Percentiles rank a stretch among this genome's conserved stretches.
Conservation (phyloP, 2,329 filamentous ascomycete species). For the Venturia effusa region DNA sequence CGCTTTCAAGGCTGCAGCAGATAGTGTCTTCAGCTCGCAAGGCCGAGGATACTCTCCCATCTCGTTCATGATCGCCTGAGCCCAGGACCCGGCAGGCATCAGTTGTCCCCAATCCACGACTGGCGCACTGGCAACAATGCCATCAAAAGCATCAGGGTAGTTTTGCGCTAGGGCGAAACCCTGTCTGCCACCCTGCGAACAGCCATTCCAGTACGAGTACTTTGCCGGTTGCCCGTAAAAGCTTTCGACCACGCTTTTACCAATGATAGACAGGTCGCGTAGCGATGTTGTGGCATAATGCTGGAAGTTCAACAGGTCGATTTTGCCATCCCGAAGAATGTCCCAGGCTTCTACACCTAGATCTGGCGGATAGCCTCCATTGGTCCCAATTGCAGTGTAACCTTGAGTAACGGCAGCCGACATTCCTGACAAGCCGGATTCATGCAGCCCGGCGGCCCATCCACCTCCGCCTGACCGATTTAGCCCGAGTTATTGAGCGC, state of each 20-base stretch:
- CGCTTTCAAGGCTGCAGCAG: slow-evolving; percentile 13
- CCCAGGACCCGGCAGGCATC: slow-evolving; percentile 11
- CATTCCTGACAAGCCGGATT: slow-evolving; percentile 15
- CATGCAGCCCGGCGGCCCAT: slow-evolving; percentile 20
- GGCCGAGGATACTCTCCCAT: slow-evolving; percentile 7
- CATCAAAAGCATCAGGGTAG: slow-evolving; percentile 21
- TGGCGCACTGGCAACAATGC: slow-evolving; percentile 22
- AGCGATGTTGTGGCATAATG: slow-evolving; percentile 29
- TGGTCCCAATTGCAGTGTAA: slow-evolving; percentile 23
- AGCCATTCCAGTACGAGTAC: slow-evolving; percentile 27
- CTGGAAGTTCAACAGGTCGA: slow-evolving; percentile 23
- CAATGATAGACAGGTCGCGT: slow-evolving; percentile 24
- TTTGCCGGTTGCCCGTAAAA: slow-evolving; percentile 24
- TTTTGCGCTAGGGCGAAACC: slow-evolving; percentile 22
- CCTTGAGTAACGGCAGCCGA: slow-evolving; percentile 19
- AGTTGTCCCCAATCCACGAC: slow-evolving; percentile 18
- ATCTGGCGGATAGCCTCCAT: slow-evolving; percentile 19
- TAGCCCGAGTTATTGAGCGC: not conserved
- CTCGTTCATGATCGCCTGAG: slow-evolving; percentile 16
- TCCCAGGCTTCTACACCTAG: not conserved
- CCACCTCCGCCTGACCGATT: slow-evolving; percentile 18
- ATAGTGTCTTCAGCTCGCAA: slow-evolving; percentile 19
- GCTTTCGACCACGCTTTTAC: slow-evolving; percentile 22
- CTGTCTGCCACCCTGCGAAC: slow-evolving; percentile 24
- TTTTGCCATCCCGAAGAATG: slow-evolving; percentile 16